Evolutionary conservation across 106 monocot genomes (phyloP).

Genomic region (Dioscorea dumetorum): DNA sequence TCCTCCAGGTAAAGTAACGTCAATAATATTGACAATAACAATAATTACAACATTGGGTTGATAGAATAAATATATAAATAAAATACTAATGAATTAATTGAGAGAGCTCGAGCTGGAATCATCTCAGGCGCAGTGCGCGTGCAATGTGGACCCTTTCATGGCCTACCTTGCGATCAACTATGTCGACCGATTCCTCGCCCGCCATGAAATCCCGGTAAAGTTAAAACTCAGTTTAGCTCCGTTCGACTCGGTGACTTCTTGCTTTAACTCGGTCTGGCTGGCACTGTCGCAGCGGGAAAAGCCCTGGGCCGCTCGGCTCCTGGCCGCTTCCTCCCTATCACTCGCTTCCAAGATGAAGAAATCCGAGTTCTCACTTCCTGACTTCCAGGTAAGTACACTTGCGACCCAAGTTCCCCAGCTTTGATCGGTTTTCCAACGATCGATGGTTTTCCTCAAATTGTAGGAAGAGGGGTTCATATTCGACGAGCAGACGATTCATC

Average conservation of each 20-base stretch:
- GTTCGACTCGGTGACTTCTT: too few relatives aligned
- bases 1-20: constrained; percentile 70
- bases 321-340: constrained; percentile 70
- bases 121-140: constrained; percentile 40
- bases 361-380: constrained; percentile 28
- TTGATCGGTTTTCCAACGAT: neutral
- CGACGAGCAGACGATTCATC: constrained; percentile 50
- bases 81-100: neutral
- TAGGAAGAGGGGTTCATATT: constrained; percentile 46
- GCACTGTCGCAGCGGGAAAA: constrained; percentile 40
- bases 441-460: constrained; percentile 10
- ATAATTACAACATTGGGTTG: too few relatives aligned
- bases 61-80: too few relatives aligned
- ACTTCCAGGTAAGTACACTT: constrained; percentile 44
- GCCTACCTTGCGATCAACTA: constrained; percentile 85
- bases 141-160: constrained; percentile 48
- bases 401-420: neutral
- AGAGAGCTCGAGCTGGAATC: too few relatives aligned
- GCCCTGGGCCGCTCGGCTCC: constrained; percentile 79
- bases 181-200: constrained; percentile 77
- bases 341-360: constrained; percentile 91
- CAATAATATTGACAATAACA: neutral
- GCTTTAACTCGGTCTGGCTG: neutral
- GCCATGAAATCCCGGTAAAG: constrained; percentile 44
- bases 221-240: neutral